Percentiles rank a stretch among this genome's conserved stretches.
Conservation (phyloP, 768 basidiomycete species). For the Lactifluus subvellereus region DNA sequence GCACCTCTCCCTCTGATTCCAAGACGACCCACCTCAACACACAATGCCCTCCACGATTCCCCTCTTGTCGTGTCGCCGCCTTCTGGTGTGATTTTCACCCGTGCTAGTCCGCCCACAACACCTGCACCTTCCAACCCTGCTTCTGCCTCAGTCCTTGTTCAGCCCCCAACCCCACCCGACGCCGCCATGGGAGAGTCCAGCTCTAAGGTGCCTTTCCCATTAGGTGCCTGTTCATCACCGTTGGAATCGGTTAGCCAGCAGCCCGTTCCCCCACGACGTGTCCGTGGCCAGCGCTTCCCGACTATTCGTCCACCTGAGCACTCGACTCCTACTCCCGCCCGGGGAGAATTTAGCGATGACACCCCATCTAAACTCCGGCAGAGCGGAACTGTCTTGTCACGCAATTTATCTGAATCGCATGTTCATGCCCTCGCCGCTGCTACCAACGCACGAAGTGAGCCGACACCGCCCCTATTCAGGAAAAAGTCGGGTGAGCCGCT, state of each 20-base stretch:
- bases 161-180: slow-evolving; percentile 26
- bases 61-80: slow-evolving; percentile 6
- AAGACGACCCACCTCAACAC: slow-evolving; percentile 37
- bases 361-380: slow-evolving; percentile 13
- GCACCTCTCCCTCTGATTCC: slow-evolving; percentile 60
- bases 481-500: slow-evolving; percentile 95
- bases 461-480: slow-evolving; percentile 43
- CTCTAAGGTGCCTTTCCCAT: slow-evolving; percentile 16
- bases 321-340: slow-evolving; percentile 41
- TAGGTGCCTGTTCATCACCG: slow-evolving; percentile 20
- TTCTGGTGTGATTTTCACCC: slow-evolving; percentile 18
- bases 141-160: slow-evolving; percentile 24
- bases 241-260: slow-evolving; percentile 26
- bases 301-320: slow-evolving; percentile 35
- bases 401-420: slow-evolving; percentile 23
- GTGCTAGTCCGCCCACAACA: slow-evolving; percentile 14
- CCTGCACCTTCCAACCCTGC: background rate
- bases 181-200: slow-evolving; percentile 11
- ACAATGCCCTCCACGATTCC: slow-evolving; percentile 24
- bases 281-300: slow-evolving; percentile 28
- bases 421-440: slow-evolving; percentile 18
- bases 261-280: slow-evolving; percentile 28
- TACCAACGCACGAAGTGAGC: background rate
- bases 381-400: background rate
- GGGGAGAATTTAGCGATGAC: slow-evolving; percentile 16